These are phyloP conservation scores for Eragrostis tef DNA, from an alignment of 202 grass and related monocot genomes.

Conservation along the genomic window DNA sequence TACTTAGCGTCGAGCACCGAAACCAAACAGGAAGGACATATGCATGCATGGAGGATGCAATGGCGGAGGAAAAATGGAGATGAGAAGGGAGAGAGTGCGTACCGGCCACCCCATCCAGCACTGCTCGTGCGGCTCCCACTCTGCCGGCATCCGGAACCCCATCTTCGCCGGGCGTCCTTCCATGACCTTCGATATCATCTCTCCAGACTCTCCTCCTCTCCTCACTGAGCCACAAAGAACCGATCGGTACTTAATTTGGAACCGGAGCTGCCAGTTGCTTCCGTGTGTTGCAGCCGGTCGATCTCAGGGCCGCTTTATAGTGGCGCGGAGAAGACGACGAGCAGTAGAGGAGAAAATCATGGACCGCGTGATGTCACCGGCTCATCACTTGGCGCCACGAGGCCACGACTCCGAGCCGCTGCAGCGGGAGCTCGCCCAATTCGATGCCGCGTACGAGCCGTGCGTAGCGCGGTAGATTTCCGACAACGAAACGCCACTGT, in stretches of 20 bases:
- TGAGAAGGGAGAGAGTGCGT: not conserved
- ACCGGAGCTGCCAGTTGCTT: not conserved
- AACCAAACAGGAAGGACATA: not conserved
- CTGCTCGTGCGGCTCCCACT: slow-evolving; percentile 86
- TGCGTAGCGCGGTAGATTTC: not conserved
- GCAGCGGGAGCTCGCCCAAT: not conserved
- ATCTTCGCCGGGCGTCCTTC: slow-evolving; percentile 49
- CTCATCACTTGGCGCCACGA: not conserved
- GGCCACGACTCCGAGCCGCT: not conserved
- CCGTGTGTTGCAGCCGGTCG: not conserved
- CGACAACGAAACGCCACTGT: not conserved
- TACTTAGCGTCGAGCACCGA: not conserved
- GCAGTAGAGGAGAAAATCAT: not conserved
- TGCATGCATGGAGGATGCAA: not conserved
- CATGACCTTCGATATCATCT: slow-evolving; percentile 49
- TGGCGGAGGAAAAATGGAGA: not conserved
- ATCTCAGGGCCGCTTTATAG: not conserved
- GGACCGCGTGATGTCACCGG: not conserved
- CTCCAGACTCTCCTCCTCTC: not conserved
- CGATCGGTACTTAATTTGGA: too few species aligned
- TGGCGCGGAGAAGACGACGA: not conserved
- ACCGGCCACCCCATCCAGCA: slow-evolving; percentile 97
- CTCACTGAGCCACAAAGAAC: too few species aligned
- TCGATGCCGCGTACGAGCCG: not conserved
- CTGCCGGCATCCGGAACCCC: slow-evolving; percentile 87